Conservation (phyloP, 192 early-diverging fungal species). For the Spizellomyces punctatus region DNA sequence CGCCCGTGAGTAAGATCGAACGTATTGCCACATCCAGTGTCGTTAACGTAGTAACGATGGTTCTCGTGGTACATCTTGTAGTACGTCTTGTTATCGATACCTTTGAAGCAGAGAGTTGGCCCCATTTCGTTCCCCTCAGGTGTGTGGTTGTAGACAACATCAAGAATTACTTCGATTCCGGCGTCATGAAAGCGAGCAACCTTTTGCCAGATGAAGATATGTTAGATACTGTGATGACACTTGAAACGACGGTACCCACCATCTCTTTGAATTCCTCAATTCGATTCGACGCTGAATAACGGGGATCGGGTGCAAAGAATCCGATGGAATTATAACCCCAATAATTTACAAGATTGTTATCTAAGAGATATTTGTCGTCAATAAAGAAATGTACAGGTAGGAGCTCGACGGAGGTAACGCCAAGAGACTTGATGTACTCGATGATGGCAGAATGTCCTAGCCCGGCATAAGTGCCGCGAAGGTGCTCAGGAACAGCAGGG, state of each 20-base stretch:
- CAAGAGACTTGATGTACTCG: constrained; percentile 31
- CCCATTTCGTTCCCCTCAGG: constrained; percentile 36
- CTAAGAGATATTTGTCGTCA: constrained; percentile 32
- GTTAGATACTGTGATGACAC: neutral
- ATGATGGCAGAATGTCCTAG: constrained; percentile 22
- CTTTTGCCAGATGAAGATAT: neutral
- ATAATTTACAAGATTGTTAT: constrained; percentile 31
- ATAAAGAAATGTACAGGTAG: constrained; percentile 34
- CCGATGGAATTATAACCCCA: constrained; percentile 34
- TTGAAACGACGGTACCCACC: neutral
- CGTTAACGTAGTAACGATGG: constrained; percentile 33
- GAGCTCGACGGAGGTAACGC: constrained; percentile 31
- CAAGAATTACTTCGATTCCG: constrained; percentile 30
- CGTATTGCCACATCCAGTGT: constrained; percentile 34
- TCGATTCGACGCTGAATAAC: constrained; percentile 24
- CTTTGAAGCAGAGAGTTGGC: constrained; percentile 33
- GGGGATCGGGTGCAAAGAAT: constrained; percentile 32
- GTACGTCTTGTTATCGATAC: constrained; percentile 37
- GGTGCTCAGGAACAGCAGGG: constrained; percentile 26
- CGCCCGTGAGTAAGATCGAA: constrained; percentile 31
- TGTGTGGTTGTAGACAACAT: constrained; percentile 36
- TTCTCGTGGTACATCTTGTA: constrained; percentile 33
- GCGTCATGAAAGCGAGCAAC: constrained; percentile 27
- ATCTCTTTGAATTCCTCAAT: constrained; percentile 35
- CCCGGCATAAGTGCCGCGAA: constrained; percentile 30